Percentiles rank a stretch among this genome's conserved stretches.
These are phyloP conservation scores for Maudiozyma serrabonitensis DNA, from an alignment of 805 yeast genomes.

Conservation along the genomic window DNA sequence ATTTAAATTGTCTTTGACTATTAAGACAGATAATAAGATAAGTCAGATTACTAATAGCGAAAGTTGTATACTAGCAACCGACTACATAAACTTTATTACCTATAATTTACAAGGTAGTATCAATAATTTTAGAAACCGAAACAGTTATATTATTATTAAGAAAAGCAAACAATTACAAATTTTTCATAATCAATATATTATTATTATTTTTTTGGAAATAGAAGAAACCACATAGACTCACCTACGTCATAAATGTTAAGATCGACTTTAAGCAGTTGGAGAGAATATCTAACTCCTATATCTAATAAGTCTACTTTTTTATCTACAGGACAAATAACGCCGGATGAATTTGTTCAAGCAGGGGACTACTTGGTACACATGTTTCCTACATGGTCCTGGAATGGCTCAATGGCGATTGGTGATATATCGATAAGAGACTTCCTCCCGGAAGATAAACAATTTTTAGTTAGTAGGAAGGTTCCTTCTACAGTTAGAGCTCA, in stretches of 20 bases:
- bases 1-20: too few relatives aligned
- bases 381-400: constrained; percentile 98
- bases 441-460: constrained; percentile 81
- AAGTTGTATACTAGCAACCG: too few relatives aligned
- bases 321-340: constrained; percentile 84
- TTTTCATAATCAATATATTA: too few relatives aligned
- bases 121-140: too few relatives aligned
- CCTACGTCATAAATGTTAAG: constrained; percentile 38
- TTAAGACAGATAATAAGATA: too few relatives aligned
- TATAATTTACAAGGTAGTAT: too few relatives aligned
- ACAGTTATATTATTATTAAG: too few relatives aligned
- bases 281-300: constrained; percentile 91
- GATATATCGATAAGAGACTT: constrained; percentile 42
- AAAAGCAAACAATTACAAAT: too few relatives aligned
- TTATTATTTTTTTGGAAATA: too few relatives aligned
- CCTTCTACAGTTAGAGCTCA: constrained; percentile 73
- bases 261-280: constrained; percentile 69
- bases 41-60: too few relatives aligned
- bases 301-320: constrained; percentile 78
- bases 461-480: constrained; percentile 77
- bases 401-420: constrained; percentile 32
- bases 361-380: constrained; percentile 87
- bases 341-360: constrained; percentile 88
- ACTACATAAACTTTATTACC: too few relatives aligned
- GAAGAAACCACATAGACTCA: background rate